Evolutionary conservation across 208 protist species (phyloP).

Genomic region (Trypanosoma congolense): DNA sequence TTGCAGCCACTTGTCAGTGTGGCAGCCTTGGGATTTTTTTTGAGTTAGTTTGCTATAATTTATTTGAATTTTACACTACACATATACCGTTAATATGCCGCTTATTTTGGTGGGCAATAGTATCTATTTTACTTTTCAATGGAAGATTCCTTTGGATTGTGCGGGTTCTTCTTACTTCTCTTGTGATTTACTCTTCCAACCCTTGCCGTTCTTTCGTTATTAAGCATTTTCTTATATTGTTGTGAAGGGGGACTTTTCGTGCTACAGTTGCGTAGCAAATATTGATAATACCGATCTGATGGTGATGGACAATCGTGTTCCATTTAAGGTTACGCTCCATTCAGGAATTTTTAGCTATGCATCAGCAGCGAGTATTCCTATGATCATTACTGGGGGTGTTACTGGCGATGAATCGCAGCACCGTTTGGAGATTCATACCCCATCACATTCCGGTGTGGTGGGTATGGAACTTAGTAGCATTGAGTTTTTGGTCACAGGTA

Average conservation of each 20-base stretch:
- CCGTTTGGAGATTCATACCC: constrained; percentile 22
- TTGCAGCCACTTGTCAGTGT: no score
- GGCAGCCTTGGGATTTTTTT: no score
- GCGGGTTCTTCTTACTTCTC: no score
- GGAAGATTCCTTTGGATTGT: no score
- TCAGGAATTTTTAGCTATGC: constrained; percentile 7
- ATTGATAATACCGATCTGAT: neutral
- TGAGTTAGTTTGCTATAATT: no score
- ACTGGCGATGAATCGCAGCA: constrained; percentile 16
- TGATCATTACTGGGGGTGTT: constrained; percentile 16
- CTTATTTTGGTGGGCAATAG: no score
- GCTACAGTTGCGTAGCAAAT: neutral
- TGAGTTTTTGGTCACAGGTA: constrained; percentile 16
- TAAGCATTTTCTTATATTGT: no score
- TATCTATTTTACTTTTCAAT: no score
- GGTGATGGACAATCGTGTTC: constrained; percentile 21
- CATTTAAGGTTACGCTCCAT: constrained; percentile 32
- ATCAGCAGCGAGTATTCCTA: constrained; percentile 9
- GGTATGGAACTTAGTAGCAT: constrained; percentile 23
- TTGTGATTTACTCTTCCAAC: no score
- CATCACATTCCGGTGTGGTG: constrained; percentile 9
- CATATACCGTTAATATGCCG: no score
- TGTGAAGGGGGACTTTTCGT: neutral
- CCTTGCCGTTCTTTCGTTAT: no score
- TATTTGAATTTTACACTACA: no score